Conservation (phyloP, 1,284 basidiomycete species). For the Boletus sp. region DNA sequence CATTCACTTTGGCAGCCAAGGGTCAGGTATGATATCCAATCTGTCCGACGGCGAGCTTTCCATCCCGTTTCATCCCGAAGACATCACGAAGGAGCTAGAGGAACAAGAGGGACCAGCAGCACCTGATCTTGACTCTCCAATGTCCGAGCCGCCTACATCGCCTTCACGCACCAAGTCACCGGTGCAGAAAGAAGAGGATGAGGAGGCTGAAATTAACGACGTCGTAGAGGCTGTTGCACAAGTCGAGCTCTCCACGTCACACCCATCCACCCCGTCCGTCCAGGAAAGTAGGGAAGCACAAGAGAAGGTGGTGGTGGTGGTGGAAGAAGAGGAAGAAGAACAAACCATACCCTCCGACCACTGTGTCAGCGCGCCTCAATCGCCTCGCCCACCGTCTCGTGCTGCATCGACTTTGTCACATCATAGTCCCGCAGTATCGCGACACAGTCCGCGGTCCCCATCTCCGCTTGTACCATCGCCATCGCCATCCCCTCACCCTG, state of each 20-base stretch:
- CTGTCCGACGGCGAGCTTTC: slow-evolving; percentile 30
- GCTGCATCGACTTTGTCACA: slow-evolving; percentile 6
- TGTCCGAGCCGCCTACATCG: slow-evolving; percentile 33
- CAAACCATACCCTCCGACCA: slow-evolving; percentile 5
- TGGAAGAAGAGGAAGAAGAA: slow-evolving; percentile 20
- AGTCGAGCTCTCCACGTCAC: slow-evolving; percentile 13
- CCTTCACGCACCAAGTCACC: slow-evolving; percentile 26
- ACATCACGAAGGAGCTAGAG: slow-evolving; percentile 7
- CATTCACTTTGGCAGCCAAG: slow-evolving; percentile 30
- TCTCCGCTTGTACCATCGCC: slow-evolving; percentile 14
- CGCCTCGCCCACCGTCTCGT: slow-evolving; percentile 19
- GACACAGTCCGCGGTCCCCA: slow-evolving; percentile 15
- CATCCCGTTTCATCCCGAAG: slow-evolving; percentile 18
- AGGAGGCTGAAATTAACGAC: slow-evolving; percentile 25
- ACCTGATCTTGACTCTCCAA: slow-evolving; percentile 30
- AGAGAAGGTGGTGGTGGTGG: slow-evolving; percentile 20
- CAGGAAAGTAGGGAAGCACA: slow-evolving; percentile 12
- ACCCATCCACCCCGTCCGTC: slow-evolving; percentile 17
- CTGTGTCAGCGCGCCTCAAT: background rate
- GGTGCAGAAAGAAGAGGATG: slow-evolving; percentile 22
- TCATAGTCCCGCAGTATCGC: slow-evolving; percentile 19
- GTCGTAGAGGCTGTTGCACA: slow-evolving; percentile 7
- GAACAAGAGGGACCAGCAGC: slow-evolving; percentile 9
- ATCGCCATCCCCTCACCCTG: slow-evolving; percentile 8
- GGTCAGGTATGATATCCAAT: slow-evolving; percentile 37